Evolutionary conservation across 495 filamentous ascomycete species (phyloP).

Genomic region (Podospora didyma): DNA sequence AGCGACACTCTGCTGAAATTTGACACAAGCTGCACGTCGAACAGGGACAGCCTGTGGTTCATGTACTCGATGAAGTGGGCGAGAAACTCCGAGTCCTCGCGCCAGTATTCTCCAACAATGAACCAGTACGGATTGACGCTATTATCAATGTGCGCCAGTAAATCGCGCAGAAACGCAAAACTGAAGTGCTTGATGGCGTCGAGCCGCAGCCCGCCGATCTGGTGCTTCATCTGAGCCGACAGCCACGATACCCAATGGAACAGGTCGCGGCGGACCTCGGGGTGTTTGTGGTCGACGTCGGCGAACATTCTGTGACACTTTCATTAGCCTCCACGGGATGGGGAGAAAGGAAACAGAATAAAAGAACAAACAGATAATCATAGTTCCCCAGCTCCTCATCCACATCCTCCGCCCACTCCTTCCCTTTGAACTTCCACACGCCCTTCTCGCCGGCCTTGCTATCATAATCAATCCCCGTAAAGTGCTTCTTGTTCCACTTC

Average conservation of each 20-base stretch:
- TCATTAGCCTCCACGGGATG: no score
- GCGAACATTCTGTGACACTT: slow-evolving; percentile 52
- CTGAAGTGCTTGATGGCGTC: slow-evolving; percentile 76
- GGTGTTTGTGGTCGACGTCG: slow-evolving; percentile 64
- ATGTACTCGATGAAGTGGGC: slow-evolving; percentile 56
- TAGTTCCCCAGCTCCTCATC: slow-evolving; percentile 68
- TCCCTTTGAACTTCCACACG: slow-evolving; percentile 65
- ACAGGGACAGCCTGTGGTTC: slow-evolving; percentile 56
- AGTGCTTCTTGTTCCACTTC: slow-evolving; percentile 67
- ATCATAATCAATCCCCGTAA: slow-evolving; percentile 69
- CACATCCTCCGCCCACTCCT: slow-evolving; percentile 58
- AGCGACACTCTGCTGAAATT: slow-evolving; percentile 57
- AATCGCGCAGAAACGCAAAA: slow-evolving; percentile 57
- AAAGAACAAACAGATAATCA: slow-evolving; percentile 46
- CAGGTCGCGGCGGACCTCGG: slow-evolving; percentile 60
- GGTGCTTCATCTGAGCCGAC: slow-evolving; percentile 41
- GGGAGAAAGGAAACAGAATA: no score
- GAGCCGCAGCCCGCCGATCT: slow-evolving; percentile 62
- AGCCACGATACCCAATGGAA: slow-evolving; percentile 68
- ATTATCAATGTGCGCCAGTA: slow-evolving; percentile 36
- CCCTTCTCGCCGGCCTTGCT: slow-evolving; percentile 49
- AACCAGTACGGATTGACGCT: slow-evolving; percentile 53
- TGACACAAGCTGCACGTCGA: slow-evolving; percentile 64
- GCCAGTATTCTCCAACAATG: slow-evolving; percentile 74
- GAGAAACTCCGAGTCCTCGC: slow-evolving; percentile 52